These are phyloP conservation scores for Talaromyces adpressus DNA, from an alignment of 495 filamentous ascomycete genomes.

Conservation along the genomic window DNA sequence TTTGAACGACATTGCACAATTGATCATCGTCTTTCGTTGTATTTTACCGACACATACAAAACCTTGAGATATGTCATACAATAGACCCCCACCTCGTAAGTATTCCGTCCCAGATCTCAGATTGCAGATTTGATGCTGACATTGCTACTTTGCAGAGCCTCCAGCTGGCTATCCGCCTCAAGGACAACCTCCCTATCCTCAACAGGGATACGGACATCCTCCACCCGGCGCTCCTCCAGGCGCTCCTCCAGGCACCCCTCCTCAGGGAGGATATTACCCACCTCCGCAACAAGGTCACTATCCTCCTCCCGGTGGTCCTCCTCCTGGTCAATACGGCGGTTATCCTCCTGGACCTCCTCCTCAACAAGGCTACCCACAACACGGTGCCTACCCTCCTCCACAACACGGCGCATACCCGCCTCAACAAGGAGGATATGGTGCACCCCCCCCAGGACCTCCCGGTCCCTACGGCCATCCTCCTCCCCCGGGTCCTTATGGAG, in stretches of 20 bases:
- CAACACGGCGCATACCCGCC: constrained; percentile 21
- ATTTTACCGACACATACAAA: not conserved
- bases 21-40: not conserved
- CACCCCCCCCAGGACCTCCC: constrained; percentile 31
- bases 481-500: constrained; percentile 30
- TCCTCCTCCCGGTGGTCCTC: constrained; percentile 26
- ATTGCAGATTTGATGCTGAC: not conserved
- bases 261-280: constrained; percentile 13
- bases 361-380: constrained; percentile 15
- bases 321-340: constrained; percentile 23
- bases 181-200: not conserved
- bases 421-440: constrained; percentile 23
- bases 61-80: constrained; percentile 1
- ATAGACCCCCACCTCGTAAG: constrained; percentile 7
- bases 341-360: constrained; percentile 13
- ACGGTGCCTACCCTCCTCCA: constrained; percentile 16
- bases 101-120: not conserved
- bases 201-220: constrained; percentile 1
- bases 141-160: not conserved
- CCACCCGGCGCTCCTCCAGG: not conserved
- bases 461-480: constrained; percentile 36
- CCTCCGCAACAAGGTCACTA: constrained; percentile 25
- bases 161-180: not conserved
- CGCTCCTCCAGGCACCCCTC: too few relatives aligned
- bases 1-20: not conserved